A percentile compares a stretch with the other conserved stretches of the same genome.
Conservation (phyloP, 768 basidiomycete genomes). For the Kwoniella sp. region DNA sequence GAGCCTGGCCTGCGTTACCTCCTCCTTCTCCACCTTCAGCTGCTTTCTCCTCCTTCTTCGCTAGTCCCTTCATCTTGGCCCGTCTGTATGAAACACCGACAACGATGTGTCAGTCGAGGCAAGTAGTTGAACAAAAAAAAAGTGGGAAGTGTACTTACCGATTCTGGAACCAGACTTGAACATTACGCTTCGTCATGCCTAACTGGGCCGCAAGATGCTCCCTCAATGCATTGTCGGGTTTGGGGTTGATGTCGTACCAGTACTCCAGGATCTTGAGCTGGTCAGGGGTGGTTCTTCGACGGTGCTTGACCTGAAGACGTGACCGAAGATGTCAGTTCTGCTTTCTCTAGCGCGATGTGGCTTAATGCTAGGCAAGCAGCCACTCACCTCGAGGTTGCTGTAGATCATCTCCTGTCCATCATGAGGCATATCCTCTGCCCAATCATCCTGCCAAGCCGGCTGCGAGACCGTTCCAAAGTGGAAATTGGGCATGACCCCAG, state of each 20-base stretch:
- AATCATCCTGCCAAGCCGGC: slow-evolving; percentile 16
- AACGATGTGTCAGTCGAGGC: not conserved
- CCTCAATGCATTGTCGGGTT: slow-evolving; percentile 75
- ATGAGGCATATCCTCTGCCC: slow-evolving; percentile 12
- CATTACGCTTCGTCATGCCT: slow-evolving; percentile 90
- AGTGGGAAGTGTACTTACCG: slow-evolving; percentile 40
- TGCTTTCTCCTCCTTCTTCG: slow-evolving; percentile 35
- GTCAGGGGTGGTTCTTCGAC: slow-evolving; percentile 81
- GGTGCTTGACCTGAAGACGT: slow-evolving; percentile 78
- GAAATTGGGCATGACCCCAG: slow-evolving; percentile 16
- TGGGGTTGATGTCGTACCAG: slow-evolving; percentile 83
- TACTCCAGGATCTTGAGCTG: slow-evolving; percentile 89
- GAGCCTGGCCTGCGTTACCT: slow-evolving; percentile 6
- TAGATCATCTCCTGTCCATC: slow-evolving; percentile 28
- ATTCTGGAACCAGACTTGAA: slow-evolving; percentile 72
- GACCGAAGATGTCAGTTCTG: not conserved
- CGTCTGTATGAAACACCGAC: slow-evolving; percentile 32
- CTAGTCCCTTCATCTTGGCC: slow-evolving; percentile 43
- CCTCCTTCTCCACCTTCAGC: not conserved
- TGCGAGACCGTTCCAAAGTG: slow-evolving; percentile 21
- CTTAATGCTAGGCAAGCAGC: no score
- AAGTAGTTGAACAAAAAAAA: not conserved
- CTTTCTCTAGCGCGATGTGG: no score
- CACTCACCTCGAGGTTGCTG: slow-evolving; percentile 25
- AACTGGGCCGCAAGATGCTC: slow-evolving; percentile 79